Evolutionary conservation across 2,329 filamentous ascomycete species (phyloP).

Genomic region (Sclerotinia sclerotiorum): DNA sequence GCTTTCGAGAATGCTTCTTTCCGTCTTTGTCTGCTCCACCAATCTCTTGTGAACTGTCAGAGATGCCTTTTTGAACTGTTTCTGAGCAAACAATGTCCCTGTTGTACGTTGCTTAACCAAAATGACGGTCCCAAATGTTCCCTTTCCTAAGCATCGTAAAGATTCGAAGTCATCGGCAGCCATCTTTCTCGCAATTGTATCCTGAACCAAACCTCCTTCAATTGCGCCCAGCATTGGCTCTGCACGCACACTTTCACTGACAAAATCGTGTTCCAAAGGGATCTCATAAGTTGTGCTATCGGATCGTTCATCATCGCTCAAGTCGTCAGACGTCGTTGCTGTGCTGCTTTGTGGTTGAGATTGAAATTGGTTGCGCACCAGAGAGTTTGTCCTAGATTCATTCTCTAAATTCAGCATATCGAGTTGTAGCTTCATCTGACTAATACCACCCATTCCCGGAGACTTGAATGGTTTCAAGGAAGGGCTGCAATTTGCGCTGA

Average conservation of each 20-base stretch:
- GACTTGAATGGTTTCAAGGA: constrained; percentile 50
- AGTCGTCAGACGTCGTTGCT: constrained; percentile 37
- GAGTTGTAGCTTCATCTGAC: constrained; percentile 76
- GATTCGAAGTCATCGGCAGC: constrained; percentile 86
- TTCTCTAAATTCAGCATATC: constrained; percentile 71
- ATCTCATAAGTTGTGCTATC: constrained; percentile 85
- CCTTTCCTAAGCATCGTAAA: constrained; percentile 90
- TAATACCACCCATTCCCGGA: constrained; percentile 68
- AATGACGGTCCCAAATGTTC: constrained; percentile 91
- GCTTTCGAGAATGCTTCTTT: constrained; percentile 90
- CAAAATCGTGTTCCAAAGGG: constrained; percentile 78
- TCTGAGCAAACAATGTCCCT: constrained; percentile 91
- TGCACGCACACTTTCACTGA: constrained; percentile 61
- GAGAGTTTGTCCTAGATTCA: constrained; percentile 54
- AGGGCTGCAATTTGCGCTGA: constrained; percentile 61
- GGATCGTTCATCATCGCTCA: constrained; percentile 62
- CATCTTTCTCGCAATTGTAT: constrained; percentile 69
- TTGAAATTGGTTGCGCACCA: constrained; percentile 57
- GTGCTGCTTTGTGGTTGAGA: constrained; percentile 53
- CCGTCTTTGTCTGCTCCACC: constrained; percentile 95
- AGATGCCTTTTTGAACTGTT: constrained; percentile 97
- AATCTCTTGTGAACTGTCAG: constrained; percentile 93
- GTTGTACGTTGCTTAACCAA: constrained; percentile 87
- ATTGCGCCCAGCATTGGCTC: constrained; percentile 45
- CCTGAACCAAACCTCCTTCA: constrained; percentile 56